Percentiles rank a stretch among this genome's conserved stretches.
These are phyloP conservation scores for Eustoma russellianum DNA, from an alignment of 257 asterid species.

Conservation along the genomic window DNA sequence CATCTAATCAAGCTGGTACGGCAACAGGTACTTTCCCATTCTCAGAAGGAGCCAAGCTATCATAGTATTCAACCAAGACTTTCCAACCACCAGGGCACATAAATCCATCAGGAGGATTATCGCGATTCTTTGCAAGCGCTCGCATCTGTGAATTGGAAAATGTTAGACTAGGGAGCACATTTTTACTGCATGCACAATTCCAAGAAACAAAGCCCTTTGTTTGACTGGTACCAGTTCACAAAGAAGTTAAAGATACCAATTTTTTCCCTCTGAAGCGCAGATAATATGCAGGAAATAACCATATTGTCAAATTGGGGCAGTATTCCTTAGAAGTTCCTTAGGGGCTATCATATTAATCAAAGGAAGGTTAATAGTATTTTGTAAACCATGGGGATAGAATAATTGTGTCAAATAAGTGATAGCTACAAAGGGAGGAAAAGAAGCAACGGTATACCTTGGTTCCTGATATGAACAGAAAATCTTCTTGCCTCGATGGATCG, in stretches of 20 bases:
- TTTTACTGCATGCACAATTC: no score
- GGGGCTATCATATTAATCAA: no score
- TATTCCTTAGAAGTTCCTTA: no score
- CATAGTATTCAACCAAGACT: constrained; percentile 86
- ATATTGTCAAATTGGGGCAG: no score
- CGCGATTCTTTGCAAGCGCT: constrained; percentile 69
- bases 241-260: background rate
- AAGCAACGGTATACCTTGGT: constrained; percentile 51
- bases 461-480: constrained; percentile 87
- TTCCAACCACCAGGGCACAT: constrained; percentile 99
- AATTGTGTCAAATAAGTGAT: no score
- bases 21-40: constrained; percentile 48
- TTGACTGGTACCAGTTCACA: background rate
- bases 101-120: constrained; percentile 87
- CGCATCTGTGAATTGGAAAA: constrained; percentile 52
- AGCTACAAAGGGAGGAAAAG: no score
- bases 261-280: no score
- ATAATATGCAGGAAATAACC: no score
- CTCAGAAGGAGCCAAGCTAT: constrained; percentile 49
- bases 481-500: constrained; percentile 86
- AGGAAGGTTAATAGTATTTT: no score
- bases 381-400: no score
- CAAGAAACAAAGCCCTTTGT: background rate
- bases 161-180: background rate
- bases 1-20: constrained; percentile 31